Conservation (phyloP, 176 grass and related monocot species). For the Oryza glaberrima region DNA sequence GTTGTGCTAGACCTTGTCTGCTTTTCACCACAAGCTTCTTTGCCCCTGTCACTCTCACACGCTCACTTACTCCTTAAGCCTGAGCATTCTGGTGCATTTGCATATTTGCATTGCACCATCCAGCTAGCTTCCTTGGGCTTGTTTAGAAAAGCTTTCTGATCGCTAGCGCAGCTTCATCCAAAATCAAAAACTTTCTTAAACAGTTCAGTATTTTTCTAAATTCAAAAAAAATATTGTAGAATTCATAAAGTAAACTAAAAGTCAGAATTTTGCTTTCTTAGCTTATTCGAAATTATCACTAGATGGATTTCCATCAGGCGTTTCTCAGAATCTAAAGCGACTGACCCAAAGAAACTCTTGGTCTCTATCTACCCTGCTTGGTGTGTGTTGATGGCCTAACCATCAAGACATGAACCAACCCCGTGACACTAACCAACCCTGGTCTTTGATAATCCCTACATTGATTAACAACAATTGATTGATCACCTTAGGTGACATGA, state of each 20-base stretch:
- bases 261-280: too few relatives aligned
- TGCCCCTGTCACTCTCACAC: background rate
- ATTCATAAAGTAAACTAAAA: too few relatives aligned
- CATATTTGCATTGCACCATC: slow-evolving; percentile 10
- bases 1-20: slow-evolving; percentile 11
- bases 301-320: too few relatives aligned
- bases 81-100: background rate
- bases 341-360: background rate
- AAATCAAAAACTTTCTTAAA: too few relatives aligned
- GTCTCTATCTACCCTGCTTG: background rate
- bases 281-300: too few relatives aligned
- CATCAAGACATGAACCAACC: slow-evolving; percentile 31
- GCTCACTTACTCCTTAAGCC: slow-evolving; percentile 3
- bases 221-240: too few relatives aligned
- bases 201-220: too few relatives aligned
- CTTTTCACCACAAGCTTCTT: background rate
- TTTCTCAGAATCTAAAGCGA: too few relatives aligned
- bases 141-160: too few relatives aligned
- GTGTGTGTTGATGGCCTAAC: slow-evolving; percentile 31
- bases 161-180: rapidly evolving
- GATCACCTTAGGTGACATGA: background rate
- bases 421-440: slow-evolving; percentile 21
- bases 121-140: background rate
- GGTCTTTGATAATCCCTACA: slow-evolving; percentile 27
- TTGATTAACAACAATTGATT: background rate